phyloP scores from a whole-genome alignment of 345 rosid genomes.

The Salix purpurea region DNA sequence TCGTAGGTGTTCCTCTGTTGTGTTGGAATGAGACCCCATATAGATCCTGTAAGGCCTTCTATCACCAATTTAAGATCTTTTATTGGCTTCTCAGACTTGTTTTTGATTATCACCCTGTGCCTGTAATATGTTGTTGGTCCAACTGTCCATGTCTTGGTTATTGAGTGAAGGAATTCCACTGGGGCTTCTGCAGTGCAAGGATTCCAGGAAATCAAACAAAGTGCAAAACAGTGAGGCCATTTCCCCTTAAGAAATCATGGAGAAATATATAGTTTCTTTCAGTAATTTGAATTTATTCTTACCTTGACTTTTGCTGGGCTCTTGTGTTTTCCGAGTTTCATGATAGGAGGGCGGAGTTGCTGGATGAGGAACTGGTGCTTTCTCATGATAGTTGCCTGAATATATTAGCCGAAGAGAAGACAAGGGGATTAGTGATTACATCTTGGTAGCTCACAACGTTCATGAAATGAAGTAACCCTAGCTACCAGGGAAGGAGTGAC shows the following conservation, averaged over 20 bases:
- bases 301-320: conserved; percentile 33
- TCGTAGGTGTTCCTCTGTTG: conserved; percentile 41
- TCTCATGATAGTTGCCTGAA: conserved; percentile 32
- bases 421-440: neutral
- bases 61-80: conserved; percentile 42
- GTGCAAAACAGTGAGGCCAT: neutral
- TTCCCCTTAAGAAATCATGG: neutral
- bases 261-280: too few relatives aligned
- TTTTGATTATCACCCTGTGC: conserved; percentile 69
- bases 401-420: neutral
- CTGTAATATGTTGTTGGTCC: conserved; percentile 48
- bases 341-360: conserved; percentile 27
- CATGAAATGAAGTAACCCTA: neutral
- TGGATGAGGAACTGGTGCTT: conserved; percentile 26
- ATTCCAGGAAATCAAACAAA: neutral
- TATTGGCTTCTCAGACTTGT: conserved; percentile 45
- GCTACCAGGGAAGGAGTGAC: neutral
- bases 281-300: too few relatives aligned
- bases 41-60: conserved; percentile 51
- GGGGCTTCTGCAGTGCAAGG: conserved; percentile 24
- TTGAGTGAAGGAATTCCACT: conserved; percentile 57
- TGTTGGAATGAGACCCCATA: conserved; percentile 60
- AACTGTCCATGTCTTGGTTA: conserved; percentile 52
- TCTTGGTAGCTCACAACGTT: neutral
- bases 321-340: conserved; percentile 7